Evolutionary conservation across 139 green algal species (phyloP), one percentile per base, ranked within the genome.

Genomic region (Micractinium sp.): DNA sequence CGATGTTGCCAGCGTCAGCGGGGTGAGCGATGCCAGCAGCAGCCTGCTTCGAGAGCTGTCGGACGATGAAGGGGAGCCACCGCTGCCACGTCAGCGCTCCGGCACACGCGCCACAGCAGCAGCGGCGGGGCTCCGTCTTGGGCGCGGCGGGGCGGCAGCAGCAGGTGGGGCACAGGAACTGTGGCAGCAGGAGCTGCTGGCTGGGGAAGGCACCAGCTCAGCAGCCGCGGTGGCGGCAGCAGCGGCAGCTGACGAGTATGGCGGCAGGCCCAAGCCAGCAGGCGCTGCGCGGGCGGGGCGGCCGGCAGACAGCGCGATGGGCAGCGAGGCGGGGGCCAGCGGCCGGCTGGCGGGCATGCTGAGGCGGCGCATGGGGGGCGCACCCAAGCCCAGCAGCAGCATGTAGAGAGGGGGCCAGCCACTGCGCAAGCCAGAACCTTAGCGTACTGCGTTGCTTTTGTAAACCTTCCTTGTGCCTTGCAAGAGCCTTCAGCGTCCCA

Each of bases 21-120:
- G 53, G 31, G 53, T 82, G 31, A 82, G 71, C n/a, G 71, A 88
- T n/a, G 85, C 71, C 85, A 82, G 85, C 69, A 82, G 71, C 85
- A 73, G 47, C 41, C 69, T 88, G 41, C 85, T 88, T 47, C 69
- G 85, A 0, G 47, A 88, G 71, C 25, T 88, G n/a, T 69, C 53
- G 9, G 85, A 47, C 29, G 85, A 88, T 14, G 67, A 78, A 14
- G 67, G 83, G 31, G 83, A 87, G 67, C 82, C 82, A 35, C 82
- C 82, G 63, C 67, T 66, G 36, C 82, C 82, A 27, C 61, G 36
- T 36, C 35, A 16, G 18, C 60, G n/a, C 56, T 60, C 56, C 5
- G 80, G 29, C 80, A 74, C 41, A 27, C 63, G 20, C 14, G 2
- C 12, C 63, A 27, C 63, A 27, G 47, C 47, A 56, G 47, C 75